Evolutionary conservation across 768 basidiomycete species (phyloP), one percentile per base, ranked within the genome.

Genomic region (Lactifluus subvellereus): DNA sequence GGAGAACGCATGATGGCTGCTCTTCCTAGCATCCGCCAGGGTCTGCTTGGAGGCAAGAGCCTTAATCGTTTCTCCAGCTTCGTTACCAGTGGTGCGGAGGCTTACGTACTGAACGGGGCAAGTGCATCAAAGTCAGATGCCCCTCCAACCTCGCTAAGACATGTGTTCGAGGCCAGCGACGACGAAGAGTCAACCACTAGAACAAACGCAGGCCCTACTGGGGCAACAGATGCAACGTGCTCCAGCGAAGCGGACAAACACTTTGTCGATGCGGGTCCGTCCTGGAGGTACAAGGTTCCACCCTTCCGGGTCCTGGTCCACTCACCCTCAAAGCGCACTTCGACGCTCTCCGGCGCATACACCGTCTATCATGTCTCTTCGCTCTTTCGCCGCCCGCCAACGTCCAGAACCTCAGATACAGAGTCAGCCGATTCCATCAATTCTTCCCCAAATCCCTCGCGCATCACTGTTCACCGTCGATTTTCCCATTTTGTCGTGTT

Each of bases 41-140:
- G 84, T 66, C 77, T 92, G 0, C 81, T 93, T 1, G 85, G 88
- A 35, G 89, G 90, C 10, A 91, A 86, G 73, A 84, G 83, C 50
- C 73, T 92, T 58, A 91, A 92, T 72, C 81, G 90, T n/a, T 93
- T 93, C 74, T 91, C 89, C 0, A 86, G 80, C 60, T 93, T 92
- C 71, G 90, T 93, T 14, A 90, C 88, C 7, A 90, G 87, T 61
- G 91, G 91, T 40, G 91, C 91, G 10, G 91, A 93, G 72, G 86
- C 86, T 56, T 93, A 85, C 76, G 80, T 92, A 8, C 79, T 92
- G n/a, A 82, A 86, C 54, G 91, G 91, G 4, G 77, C 74, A 32
- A 72, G 75, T 1, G 72, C 75, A 49, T 66, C 72, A 7, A 60
- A 71, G 37, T 50, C 70, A 7, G 64, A 68, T 9, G 18, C 59